Evolutionary conservation across 1,139 yeast species (phyloP).

Genomic region (Kodamaea fungicola): DNA sequence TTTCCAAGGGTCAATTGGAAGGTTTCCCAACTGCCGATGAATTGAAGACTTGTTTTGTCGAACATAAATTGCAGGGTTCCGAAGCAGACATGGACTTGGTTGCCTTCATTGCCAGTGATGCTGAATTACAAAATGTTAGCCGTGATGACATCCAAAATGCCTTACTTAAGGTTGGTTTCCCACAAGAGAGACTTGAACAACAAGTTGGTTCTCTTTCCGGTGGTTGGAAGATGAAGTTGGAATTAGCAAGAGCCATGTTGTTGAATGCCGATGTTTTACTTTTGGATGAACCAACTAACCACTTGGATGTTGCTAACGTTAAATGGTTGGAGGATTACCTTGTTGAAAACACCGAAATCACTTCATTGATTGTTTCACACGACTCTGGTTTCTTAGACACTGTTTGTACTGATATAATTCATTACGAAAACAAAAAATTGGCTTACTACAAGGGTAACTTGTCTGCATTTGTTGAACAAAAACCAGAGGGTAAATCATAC

Average conservation of each 20-base stretch:
- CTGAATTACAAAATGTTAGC: slow-evolving; percentile 63
- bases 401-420: slow-evolving; percentile 95
- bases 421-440: slow-evolving; percentile 91
- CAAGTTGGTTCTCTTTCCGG: slow-evolving; percentile 94
- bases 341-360: slow-evolving; percentile 75
- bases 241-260: slow-evolving; percentile 96
- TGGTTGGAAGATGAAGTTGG: slow-evolving; percentile 99
- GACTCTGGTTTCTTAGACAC: slow-evolving; percentile 95
- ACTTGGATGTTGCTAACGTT: slow-evolving; percentile 91
- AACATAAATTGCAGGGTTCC: slow-evolving; percentile 93
- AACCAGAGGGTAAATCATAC: slow-evolving; percentile 95
- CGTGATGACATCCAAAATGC: slow-evolving; percentile 73
- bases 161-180: slow-evolving; percentile 81
- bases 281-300: slow-evolving; percentile 98
- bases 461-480: slow-evolving; percentile 84
- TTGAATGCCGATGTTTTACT: slow-evolving; percentile 94
- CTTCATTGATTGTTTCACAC: slow-evolving; percentile 94
- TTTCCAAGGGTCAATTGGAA: slow-evolving; percentile 94
- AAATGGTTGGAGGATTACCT: slow-evolving; percentile 91
- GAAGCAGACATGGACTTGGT: slow-evolving; percentile 91
- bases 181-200: slow-evolving; percentile 83
- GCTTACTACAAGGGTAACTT: slow-evolving; percentile 95
- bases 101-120: slow-evolving; percentile 85
- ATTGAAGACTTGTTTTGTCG: slow-evolving; percentile 92
- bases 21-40: slow-evolving; percentile 93